Evolutionary conservation across 1,139 yeast genomes (phyloP).

Genomic region (Pichia sp.): DNA sequence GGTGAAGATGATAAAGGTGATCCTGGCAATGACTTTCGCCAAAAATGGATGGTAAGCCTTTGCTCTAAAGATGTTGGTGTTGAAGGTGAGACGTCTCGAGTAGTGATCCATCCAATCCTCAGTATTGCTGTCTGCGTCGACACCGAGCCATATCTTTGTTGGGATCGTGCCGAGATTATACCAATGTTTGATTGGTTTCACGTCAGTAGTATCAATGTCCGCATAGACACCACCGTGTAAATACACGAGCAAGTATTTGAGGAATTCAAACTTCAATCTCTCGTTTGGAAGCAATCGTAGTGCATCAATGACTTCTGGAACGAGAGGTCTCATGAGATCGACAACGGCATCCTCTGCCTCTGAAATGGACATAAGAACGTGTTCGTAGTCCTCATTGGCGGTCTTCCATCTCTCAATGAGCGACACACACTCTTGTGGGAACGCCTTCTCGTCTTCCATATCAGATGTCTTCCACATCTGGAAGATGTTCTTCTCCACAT

Average conservation of each 20-base stretch:
- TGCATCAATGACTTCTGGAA: slow-evolving; percentile 57
- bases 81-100: slow-evolving; percentile 63
- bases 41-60: slow-evolving; percentile 26
- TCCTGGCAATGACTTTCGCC: slow-evolving; percentile 24
- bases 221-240: slow-evolving; percentile 73
- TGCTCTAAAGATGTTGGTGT: slow-evolving; percentile 54
- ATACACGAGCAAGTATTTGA: slow-evolving; percentile 54
- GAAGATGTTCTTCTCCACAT: slow-evolving; percentile 74
- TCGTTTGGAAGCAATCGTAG: slow-evolving; percentile 54
- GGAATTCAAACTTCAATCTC: slow-evolving; percentile 63
- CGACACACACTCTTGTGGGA: slow-evolving; percentile 42
- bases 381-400: slow-evolving; percentile 54
- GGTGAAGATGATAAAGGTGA: slow-evolving; percentile 20
- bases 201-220: slow-evolving; percentile 60
- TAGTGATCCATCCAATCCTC: slow-evolving; percentile 60
- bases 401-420: slow-evolving; percentile 45
- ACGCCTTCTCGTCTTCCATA: slow-evolving; percentile 38
- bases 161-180: slow-evolving; percentile 13
- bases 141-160: slow-evolving; percentile 41
- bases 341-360: slow-evolving; percentile 52
- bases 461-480: slow-evolving; percentile 81
- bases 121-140: slow-evolving; percentile 63
- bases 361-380: slow-evolving; percentile 52
- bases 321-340: slow-evolving; percentile 41
- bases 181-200: slow-evolving; percentile 45